Conservation (phyloP, 768 basidiomycete genomes). For the Lanmaoa pseudosensibilis region DNA sequence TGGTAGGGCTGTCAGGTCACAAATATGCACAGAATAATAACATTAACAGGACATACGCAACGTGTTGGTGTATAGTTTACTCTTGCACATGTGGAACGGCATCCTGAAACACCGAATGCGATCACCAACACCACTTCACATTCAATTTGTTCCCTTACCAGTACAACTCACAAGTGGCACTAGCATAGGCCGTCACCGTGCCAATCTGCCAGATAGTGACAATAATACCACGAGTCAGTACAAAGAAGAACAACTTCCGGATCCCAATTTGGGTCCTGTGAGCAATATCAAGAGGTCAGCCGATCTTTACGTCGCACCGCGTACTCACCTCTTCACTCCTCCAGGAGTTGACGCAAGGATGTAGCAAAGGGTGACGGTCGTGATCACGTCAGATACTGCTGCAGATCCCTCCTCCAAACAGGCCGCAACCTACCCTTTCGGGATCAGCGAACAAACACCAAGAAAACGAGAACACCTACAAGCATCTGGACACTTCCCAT, state of each 20-base stretch:
- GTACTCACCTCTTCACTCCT: conserved; percentile 3
- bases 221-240: no score
- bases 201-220: no score
- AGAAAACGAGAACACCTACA: neutral
- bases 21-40: neutral
- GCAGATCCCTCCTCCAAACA: conserved; percentile 5
- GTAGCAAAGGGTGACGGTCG: conserved; percentile 7
- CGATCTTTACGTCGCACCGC: neutral
- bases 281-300: neutral
- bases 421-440: neutral
- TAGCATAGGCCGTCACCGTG: no score
- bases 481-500: neutral
- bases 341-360: conserved; percentile 13
- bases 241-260: conserved; percentile 5
- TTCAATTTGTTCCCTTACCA: neutral
- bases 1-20: neutral
- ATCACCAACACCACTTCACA: neutral
- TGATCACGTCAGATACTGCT: conserved; percentile 6
- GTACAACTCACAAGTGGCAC: neutral
- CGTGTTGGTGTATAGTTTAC: conserved; percentile 3
- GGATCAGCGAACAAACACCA: neutral
- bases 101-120: conserved; percentile 2
- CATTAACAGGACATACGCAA: neutral
- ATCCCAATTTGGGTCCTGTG: conserved; percentile 10
- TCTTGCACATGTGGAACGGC: conserved; percentile 10